Evolutionary conservation across 805 yeast genomes (phyloP).

Genomic region (Torulaspora microellipsoides): DNA sequence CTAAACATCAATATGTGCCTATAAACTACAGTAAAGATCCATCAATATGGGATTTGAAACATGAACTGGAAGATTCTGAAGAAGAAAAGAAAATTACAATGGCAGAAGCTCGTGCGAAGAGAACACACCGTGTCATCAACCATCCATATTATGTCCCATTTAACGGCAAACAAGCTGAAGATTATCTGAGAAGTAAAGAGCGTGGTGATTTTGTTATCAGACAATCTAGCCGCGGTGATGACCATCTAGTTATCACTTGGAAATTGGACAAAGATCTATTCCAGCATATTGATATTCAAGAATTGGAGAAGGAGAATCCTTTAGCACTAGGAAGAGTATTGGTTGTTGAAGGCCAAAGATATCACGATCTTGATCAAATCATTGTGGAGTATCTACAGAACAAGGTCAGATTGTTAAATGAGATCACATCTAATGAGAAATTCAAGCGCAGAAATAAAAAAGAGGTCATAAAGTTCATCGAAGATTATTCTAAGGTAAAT

Average conservation of each 20-base stretch:
- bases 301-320: slow-evolving; percentile 63
- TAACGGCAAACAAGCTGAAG: slow-evolving; percentile 86
- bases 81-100: slow-evolving; percentile 47
- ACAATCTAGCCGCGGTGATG: slow-evolving; percentile 87
- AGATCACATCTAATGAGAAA: slow-evolving; percentile 81
- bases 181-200: slow-evolving; percentile 77
- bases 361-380: slow-evolving; percentile 89
- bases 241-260: slow-evolving; percentile 92
- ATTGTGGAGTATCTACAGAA: slow-evolving; percentile 83
- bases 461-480: slow-evolving; percentile 83
- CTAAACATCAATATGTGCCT: slow-evolving; percentile 46
- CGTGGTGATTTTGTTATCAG: slow-evolving; percentile 92
- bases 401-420: slow-evolving; percentile 75
- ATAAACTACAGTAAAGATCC: slow-evolving; percentile 45
- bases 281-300: slow-evolving; percentile 87
- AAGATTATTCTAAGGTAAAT: slow-evolving; percentile 84
- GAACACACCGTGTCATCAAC: slow-evolving; percentile 69
- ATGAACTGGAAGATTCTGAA: slow-evolving; percentile 62
- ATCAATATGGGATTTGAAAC: slow-evolving; percentile 73
- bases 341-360: slow-evolving; percentile 63
- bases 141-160: slow-evolving; percentile 88
- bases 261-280: slow-evolving; percentile 86
- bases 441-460: slow-evolving; percentile 71
- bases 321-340: slow-evolving; percentile 52
- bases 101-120: slow-evolving; percentile 62